Evolutionary conservation across 2,329 filamentous ascomycete species (phyloP), one percentile per base, ranked within the genome.

Genomic region (Pezicula carpinea): DNA sequence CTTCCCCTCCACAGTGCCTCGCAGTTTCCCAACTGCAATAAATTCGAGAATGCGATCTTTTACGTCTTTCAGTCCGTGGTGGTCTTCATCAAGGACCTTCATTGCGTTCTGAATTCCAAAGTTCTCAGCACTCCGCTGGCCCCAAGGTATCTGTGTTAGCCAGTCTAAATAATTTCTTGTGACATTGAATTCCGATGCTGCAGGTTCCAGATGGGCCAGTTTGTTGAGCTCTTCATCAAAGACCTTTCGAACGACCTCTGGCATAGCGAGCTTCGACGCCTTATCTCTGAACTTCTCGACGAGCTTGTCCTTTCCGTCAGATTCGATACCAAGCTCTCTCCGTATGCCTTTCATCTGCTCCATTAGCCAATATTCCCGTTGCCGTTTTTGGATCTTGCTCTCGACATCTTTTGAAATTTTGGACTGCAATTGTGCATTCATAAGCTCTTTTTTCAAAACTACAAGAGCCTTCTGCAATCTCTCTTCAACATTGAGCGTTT

Each of bases 271-370:
- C 65, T 95, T 96, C 63, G 80, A 78, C 0, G 89, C 90, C 75
- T 96, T 96, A 62, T 96, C 91, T 69, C 89, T 93, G 74, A 99
- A 99, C 66, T 88, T 95, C 66, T 97, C 93, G 1, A 99, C 88
- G 11, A 99, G 76, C 71, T 97, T 97, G 63, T 99, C 93, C 69
- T 97, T 99, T 54, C 95, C 93, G 63, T 99, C 93, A 5, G 89
- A 95, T 66, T 99, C 95, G 44, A 99, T 89, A 18, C 95, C 93
- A 41, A 99, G 80, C 68, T 99, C 93, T 49, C 93, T 81, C 49
- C 89, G 86, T 62, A 99, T 99, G 21, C 91, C 93, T 74, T 97
- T 97, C 91, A 99, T 96, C 67, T 99, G 95, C 69, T 99, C 93
- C 89, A 96, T 95, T 39, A 99, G 74, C 88, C 90, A 97, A 71